Percentiles rank a stretch among this genome's conserved stretches.
phyloP scores from a whole-genome alignment of 2,329 filamentous ascomycete species.

The Ceratocystis huliohia region DNA sequence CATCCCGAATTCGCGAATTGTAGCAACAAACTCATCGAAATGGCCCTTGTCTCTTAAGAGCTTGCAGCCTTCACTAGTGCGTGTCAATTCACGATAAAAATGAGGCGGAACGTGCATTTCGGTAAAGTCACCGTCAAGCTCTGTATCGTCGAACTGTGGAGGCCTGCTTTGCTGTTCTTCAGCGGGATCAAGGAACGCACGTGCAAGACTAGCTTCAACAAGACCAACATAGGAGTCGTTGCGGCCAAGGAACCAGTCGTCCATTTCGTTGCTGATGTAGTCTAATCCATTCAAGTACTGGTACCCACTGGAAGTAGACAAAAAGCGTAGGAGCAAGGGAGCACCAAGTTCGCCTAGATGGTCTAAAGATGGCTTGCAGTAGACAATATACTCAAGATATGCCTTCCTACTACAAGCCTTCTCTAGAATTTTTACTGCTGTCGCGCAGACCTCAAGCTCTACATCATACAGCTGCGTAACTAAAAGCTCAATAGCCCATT shows the following conservation, averaged over 20 bases:
- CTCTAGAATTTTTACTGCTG: conserved; percentile 92
- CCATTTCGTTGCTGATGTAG: conserved; percentile 99
- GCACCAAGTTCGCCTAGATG: conserved; percentile 95
- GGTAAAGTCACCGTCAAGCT: conserved; percentile 43
- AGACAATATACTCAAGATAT: conserved; percentile 89
- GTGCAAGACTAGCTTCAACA: conserved; percentile 88
- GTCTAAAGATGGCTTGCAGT: conserved; percentile 85
- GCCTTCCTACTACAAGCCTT: conserved; percentile 90
- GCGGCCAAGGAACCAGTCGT: conserved; percentile 95
- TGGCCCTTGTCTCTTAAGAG: conserved; percentile 86
- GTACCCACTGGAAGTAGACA: conserved; percentile 93
- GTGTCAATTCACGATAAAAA: conserved; percentile 89
- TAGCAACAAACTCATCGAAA: conserved; percentile 83
- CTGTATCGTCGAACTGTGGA: conserved; percentile 47
- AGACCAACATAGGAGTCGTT: conserved; percentile 93
- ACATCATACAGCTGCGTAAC: conserved; percentile 98
- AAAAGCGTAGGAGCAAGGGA: conserved; percentile 76
- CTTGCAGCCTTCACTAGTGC: conserved; percentile 83
- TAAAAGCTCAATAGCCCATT: conserved; percentile 93
- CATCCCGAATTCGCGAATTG: conserved; percentile 76
- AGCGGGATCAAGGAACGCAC: conserved; percentile 59
- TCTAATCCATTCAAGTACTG: conserved; percentile 94
- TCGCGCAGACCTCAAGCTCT: conserved; percentile 90
- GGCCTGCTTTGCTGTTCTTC: conserved; percentile 46
- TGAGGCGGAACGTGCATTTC: conserved; percentile 78